Evolutionary conservation across 371 early-diverging fungal species (phyloP).

Genomic region (Mortierella sp.): DNA sequence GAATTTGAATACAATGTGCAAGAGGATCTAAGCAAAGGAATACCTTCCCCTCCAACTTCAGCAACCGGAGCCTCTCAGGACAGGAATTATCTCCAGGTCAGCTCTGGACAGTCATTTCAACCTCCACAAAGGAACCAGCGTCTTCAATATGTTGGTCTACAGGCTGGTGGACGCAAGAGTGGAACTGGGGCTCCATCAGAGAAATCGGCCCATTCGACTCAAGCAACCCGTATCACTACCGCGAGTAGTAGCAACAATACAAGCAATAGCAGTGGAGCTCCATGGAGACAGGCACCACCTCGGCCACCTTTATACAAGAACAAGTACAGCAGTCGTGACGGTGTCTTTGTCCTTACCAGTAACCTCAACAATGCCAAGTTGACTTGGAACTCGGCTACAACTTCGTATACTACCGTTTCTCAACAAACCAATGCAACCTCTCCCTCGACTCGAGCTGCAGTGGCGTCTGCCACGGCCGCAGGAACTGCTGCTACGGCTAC

Average conservation of each 20-base stretch:
- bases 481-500: slow-evolving; percentile 7
- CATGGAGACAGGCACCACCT: not conserved
- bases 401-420: slow-evolving; percentile 43
- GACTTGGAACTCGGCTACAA: slow-evolving; percentile 52
- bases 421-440: slow-evolving; percentile 15
- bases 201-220: slow-evolving; percentile 13
- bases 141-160: too few relatives aligned
- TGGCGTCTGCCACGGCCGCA: not conserved
- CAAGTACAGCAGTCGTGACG: slow-evolving; percentile 18
- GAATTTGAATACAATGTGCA: slow-evolving; percentile 30
- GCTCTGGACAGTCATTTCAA: not conserved
- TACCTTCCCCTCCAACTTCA: slow-evolving; percentile 11
- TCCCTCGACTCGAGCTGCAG: slow-evolving; percentile 39
- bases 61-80: not conserved
- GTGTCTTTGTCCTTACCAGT: not conserved
- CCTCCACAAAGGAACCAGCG: too few relatives aligned
- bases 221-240: not conserved
- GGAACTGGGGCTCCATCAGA: slow-evolving; percentile 14
- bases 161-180: not conserved
- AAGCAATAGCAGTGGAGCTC: not conserved
- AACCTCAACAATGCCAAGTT: slow-evolving; percentile 27
- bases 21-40: not conserved
- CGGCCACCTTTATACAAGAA: slow-evolving; percentile 24
- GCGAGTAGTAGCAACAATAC: too few relatives aligned
- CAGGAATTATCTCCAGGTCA: not conserved